Percentiles rank a stretch among this genome's conserved stretches.
Evolutionary conservation across 306 rosid species (phyloP).

Genomic region (Prunus salicina): DNA sequence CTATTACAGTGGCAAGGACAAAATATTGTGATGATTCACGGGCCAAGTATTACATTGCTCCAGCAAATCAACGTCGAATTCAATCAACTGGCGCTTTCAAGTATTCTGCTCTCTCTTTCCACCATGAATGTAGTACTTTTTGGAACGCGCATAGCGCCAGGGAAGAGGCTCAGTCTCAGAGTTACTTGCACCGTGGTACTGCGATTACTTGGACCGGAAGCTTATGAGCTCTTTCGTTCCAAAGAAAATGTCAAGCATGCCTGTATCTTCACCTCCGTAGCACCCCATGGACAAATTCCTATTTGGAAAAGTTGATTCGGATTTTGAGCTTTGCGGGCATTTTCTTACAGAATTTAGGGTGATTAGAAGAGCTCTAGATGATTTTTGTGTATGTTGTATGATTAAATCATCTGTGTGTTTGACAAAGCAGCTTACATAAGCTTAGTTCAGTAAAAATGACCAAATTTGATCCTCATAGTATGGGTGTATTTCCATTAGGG

Average conservation of each 20-base stretch:
- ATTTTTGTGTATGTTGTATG: not conserved
- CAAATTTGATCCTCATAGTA: not conserved
- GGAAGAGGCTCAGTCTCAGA: too few relatives aligned
- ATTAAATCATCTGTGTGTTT: not conserved
- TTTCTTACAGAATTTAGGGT: not conserved
- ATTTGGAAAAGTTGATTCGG: not conserved
- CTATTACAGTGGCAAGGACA: not conserved
- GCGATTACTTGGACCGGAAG: not conserved
- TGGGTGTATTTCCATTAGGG: not conserved
- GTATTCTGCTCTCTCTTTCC: too few relatives aligned
- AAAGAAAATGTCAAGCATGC: not conserved
- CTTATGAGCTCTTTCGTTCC: not conserved
- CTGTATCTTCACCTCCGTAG: not conserved
- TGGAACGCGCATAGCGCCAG: too few relatives aligned
- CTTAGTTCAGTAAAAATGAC: not conserved
- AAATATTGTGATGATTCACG: not conserved
- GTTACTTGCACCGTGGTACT: not conserved
- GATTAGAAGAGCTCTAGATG: not conserved
- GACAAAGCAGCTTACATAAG: not conserved
- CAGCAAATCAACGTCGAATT: too few relatives aligned
- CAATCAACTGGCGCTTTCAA: too few relatives aligned
- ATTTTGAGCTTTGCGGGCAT: not conserved
- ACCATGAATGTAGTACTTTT: too few relatives aligned
- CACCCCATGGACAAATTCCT: not conserved
- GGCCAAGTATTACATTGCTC: not conserved